Percentiles rank a stretch among this genome's conserved stretches.
Evolutionary conservation across 305 asterid species (phyloP).

Genomic region (Rubia tinctorum): DNA sequence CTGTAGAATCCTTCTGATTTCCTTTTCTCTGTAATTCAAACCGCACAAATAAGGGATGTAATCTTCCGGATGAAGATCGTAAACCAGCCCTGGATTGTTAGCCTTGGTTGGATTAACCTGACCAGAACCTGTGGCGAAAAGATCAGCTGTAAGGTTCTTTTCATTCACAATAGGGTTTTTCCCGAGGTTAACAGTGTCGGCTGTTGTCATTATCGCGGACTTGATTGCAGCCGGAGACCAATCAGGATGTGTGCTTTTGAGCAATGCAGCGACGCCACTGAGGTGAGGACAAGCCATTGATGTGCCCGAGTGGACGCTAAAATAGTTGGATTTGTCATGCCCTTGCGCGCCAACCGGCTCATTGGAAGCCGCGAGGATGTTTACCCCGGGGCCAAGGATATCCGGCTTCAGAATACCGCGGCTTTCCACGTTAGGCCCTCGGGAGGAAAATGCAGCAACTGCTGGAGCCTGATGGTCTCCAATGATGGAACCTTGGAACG

Average conservation of each 20-base stretch:
- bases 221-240: slow-evolving; percentile 67
- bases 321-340: slow-evolving; percentile 25
- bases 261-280: slow-evolving; percentile 59
- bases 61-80: slow-evolving; percentile 33
- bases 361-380: slow-evolving; percentile 42
- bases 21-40: slow-evolving; percentile 29
- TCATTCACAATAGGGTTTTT: slow-evolving; percentile 36
- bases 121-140: slow-evolving; percentile 46
- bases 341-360: slow-evolving; percentile 24
- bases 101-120: slow-evolving; percentile 49
- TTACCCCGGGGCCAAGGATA: slow-evolving; percentile 50
- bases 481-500: slow-evolving; percentile 36
- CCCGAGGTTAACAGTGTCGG: slow-evolving; percentile 34
- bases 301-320: slow-evolving; percentile 51
- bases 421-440: slow-evolving; percentile 39
- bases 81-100: slow-evolving; percentile 48
- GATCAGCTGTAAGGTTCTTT: slow-evolving; percentile 26
- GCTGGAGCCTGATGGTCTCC: slow-evolving; percentile 39
- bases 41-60: slow-evolving; percentile 54
- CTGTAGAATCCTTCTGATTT: slow-evolving; percentile 24
- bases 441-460: slow-evolving; percentile 43
- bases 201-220: slow-evolving; percentile 65
- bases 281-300: slow-evolving; percentile 73
- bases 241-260: slow-evolving; percentile 53
- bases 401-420: slow-evolving; percentile 57